phyloP scores from a whole-genome alignment of 1,284 basidiomycete species.

The Rhizoctonia solani region DNA sequence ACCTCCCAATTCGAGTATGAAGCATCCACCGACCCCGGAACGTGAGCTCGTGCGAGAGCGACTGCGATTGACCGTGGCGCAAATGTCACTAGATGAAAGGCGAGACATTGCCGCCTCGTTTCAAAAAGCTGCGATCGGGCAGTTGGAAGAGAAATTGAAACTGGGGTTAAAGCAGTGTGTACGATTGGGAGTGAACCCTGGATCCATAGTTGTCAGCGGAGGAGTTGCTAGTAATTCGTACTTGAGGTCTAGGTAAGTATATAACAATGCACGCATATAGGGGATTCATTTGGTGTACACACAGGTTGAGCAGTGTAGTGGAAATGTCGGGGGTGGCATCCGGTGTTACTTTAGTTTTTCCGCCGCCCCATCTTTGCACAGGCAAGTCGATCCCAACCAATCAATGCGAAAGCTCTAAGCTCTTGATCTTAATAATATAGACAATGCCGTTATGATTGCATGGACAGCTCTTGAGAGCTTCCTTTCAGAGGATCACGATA shows the following conservation, averaged over 20 bases:
- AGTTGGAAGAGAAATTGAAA: slow-evolving; percentile 74
- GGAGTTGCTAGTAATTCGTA: slow-evolving; percentile 86
- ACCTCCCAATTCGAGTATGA: background rate
- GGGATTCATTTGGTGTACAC: background rate
- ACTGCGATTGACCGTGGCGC: slow-evolving; percentile 35
- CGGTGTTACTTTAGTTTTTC: slow-evolving; percentile 57
- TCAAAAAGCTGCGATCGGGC: slow-evolving; percentile 69
- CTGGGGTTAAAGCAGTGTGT: slow-evolving; percentile 60
- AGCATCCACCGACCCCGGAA: slow-evolving; percentile 23
- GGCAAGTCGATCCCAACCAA: slow-evolving; percentile 55
- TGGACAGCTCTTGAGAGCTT: slow-evolving; percentile 87
- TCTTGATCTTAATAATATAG: slow-evolving; percentile 48
- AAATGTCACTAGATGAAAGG: slow-evolving; percentile 27
- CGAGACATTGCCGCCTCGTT: slow-evolving; percentile 66
- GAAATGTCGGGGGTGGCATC: background rate
- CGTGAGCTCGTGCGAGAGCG: slow-evolving; percentile 32
- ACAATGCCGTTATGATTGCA: slow-evolving; percentile 95
- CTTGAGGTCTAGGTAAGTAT: slow-evolving; percentile 63
- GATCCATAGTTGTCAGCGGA: slow-evolving; percentile 78
- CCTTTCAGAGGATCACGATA: slow-evolving; percentile 63
- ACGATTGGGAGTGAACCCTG: slow-evolving; percentile 50
- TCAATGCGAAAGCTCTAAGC: background rate
- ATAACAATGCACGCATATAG: background rate
- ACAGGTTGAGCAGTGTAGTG: background rate
- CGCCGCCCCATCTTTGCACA: slow-evolving; percentile 79